Evolutionary conservation across 2,329 filamentous ascomycete species (phyloP).

Genomic region (Sarocladiaceae sp.): DNA sequence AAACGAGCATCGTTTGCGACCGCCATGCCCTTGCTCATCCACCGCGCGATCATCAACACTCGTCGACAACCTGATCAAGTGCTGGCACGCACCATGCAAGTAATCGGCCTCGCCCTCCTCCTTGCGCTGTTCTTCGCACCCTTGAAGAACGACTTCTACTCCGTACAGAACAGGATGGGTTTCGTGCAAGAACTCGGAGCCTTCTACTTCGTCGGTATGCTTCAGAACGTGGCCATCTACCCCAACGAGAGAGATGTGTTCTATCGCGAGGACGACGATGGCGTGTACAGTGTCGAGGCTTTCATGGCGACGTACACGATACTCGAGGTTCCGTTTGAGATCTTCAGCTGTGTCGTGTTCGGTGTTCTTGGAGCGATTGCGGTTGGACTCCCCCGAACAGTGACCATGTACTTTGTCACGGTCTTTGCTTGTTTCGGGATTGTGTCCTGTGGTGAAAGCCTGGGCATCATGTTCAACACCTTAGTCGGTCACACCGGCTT

Average conservation of each 20-base stretch:
- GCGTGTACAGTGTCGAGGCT: slow-evolving; percentile 64
- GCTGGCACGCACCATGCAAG: slow-evolving; percentile 62
- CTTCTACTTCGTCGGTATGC: slow-evolving; percentile 72
- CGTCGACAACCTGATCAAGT: slow-evolving; percentile 61
- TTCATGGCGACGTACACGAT: slow-evolving; percentile 68
- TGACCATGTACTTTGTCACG: slow-evolving; percentile 61
- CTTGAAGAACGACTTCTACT: slow-evolving; percentile 62
- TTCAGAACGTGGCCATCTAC: slow-evolving; percentile 74
- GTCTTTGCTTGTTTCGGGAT: slow-evolving; percentile 69
- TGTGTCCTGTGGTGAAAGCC: slow-evolving; percentile 69
- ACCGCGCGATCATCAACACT: slow-evolving; percentile 65
- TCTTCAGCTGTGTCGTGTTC: slow-evolving; percentile 62
- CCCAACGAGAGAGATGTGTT: slow-evolving; percentile 70
- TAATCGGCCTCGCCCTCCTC: slow-evolving; percentile 58
- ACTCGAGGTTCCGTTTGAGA: slow-evolving; percentile 69
- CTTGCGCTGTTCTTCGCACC: slow-evolving; percentile 69
- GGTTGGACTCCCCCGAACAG: slow-evolving; percentile 59
- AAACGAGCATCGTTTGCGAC: slow-evolving; percentile 56
- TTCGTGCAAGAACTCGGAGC: slow-evolving; percentile 69
- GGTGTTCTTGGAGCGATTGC: slow-evolving; percentile 60
- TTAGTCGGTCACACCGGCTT: slow-evolving; percentile 71
- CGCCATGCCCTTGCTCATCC: slow-evolving; percentile 64
- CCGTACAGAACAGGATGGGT: slow-evolving; percentile 68
- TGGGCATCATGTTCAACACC: slow-evolving; percentile 78
- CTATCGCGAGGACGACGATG: slow-evolving; percentile 71